phyloP scores from a whole-genome alignment of 257 asterid species.

The Ilex asprella region DNA sequence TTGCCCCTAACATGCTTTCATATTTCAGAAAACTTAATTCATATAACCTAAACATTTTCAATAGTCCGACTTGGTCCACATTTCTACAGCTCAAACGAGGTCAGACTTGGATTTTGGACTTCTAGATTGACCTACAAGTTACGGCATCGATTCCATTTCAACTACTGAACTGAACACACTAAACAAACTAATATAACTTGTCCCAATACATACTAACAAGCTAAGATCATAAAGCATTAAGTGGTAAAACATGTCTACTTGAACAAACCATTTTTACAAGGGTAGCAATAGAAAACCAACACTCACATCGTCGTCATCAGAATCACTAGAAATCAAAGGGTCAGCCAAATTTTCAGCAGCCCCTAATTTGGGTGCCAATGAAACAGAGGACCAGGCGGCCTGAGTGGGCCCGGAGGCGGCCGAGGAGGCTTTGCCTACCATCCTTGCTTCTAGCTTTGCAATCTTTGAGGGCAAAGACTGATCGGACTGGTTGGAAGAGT shows the following conservation, averaged over 20 bases:
- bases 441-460: slow-evolving; percentile 91
- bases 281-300: slow-evolving; percentile 4
- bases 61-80: background rate
- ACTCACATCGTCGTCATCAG: slow-evolving; percentile 79
- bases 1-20: background rate
- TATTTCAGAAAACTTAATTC: background rate
- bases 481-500: slow-evolving; percentile 88
- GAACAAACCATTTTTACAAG: background rate
- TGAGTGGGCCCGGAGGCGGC: slow-evolving; percentile 33
- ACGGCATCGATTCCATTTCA: background rate
- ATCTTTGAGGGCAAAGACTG: slow-evolving; percentile 58
- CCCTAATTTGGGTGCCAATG: slow-evolving; percentile 30
- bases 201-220: background rate
- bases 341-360: slow-evolving; percentile 34
- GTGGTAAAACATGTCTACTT: background rate
- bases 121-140: background rate
- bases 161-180: background rate
- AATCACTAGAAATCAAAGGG: slow-evolving; percentile 54
- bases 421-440: slow-evolving; percentile 76
- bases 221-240: too few relatives aligned
- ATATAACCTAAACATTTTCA: background rate
- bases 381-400: slow-evolving; percentile 31
- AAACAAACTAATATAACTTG: background rate
- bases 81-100: background rate
- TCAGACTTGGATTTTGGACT: background rate